Evolutionary conservation across 2,329 filamentous ascomycete species (phyloP).

Genomic region (Diaporthe batatas): DNA sequence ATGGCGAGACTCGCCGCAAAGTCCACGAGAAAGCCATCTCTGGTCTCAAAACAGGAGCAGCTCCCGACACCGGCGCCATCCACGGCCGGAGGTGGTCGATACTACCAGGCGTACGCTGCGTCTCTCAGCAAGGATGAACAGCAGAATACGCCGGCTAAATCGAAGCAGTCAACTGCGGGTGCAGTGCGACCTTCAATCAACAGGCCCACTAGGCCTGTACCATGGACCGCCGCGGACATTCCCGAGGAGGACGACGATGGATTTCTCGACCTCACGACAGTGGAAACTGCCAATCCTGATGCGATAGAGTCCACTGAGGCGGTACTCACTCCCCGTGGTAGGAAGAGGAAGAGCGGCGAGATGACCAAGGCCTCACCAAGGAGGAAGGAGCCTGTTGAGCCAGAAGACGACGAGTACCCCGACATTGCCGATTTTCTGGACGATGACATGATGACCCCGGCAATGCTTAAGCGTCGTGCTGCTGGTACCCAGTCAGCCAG

Average conservation of each 20-base stretch:
- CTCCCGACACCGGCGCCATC: conserved; percentile 57
- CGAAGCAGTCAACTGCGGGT: conserved; percentile 42
- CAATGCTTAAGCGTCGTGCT: conserved; percentile 41
- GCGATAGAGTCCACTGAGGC: conserved; percentile 49
- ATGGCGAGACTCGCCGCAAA: conserved; percentile 63
- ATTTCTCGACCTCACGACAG: conserved; percentile 55
- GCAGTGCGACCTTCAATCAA: conserved; percentile 40
- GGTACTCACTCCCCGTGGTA: conserved; percentile 54
- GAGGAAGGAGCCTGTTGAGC: conserved; percentile 45
- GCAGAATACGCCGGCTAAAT: conserved; percentile 33
- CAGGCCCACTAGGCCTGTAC: conserved; percentile 34
- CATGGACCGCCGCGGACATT: conserved; percentile 45
- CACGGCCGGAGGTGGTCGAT: conserved; percentile 49
- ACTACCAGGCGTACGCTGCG: conserved; percentile 54
- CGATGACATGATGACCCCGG: conserved; percentile 47
- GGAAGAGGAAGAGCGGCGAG: conserved; percentile 67
- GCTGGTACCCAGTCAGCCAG: conserved; percentile 56
- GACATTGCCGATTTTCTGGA: conserved; percentile 64
- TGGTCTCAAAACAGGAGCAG: conserved; percentile 58
- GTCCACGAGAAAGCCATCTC: conserved; percentile 60
- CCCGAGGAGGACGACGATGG: conserved; percentile 52
- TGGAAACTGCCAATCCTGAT: conserved; percentile 47
- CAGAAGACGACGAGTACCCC: conserved; percentile 61
- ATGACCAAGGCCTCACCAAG: conserved; percentile 52
- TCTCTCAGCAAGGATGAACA: conserved; percentile 48